Evolutionary conservation across 352 stramenopile genomes (phyloP).

Genomic region (Stephanocyclus meneghinianus): DNA sequence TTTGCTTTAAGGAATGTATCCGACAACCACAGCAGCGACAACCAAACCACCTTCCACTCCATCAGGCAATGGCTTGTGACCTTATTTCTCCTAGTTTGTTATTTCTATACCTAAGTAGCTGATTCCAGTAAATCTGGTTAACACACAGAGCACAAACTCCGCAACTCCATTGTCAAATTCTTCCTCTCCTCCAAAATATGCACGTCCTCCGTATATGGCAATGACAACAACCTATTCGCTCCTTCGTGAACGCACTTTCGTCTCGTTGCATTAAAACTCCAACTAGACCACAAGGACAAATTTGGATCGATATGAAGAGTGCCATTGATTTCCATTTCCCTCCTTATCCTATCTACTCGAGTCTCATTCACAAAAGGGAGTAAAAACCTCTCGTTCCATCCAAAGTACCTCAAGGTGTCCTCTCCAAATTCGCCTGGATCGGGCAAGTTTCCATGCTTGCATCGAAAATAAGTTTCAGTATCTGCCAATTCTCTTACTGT

Average conservation of each 20-base stretch:
- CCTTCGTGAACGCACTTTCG: slow-evolving; percentile 39
- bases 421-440: slow-evolving; percentile 35
- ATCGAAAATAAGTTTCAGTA: slow-evolving; percentile 35
- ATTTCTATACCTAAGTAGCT: too few relatives aligned
- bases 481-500: slow-evolving; percentile 38
- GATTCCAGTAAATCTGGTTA: not conserved
- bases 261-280: slow-evolving; percentile 44
- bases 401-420: slow-evolving; percentile 46
- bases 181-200: slow-evolving; percentile 21
- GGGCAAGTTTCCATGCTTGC: slow-evolving; percentile 46
- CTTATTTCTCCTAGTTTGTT: too few relatives aligned
- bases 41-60: too few relatives aligned
- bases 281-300: slow-evolving; percentile 32
- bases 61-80: too few relatives aligned
- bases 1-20: too few relatives aligned
- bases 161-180: slow-evolving; percentile 20
- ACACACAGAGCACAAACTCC: slow-evolving; percentile 32
- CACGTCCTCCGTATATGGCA: slow-evolving; percentile 26
- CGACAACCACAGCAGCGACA: too few relatives aligned
- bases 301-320: not conserved
- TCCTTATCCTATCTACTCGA: slow-evolving; percentile 30
- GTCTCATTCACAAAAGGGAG: slow-evolving; percentile 43
- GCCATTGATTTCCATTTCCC: not conserved
- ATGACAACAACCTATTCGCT: slow-evolving; percentile 31
- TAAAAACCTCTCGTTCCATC: slow-evolving; percentile 44